These are phyloP conservation scores for Hypocreales sp. DNA, from an alignment of 2,329 filamentous ascomycete genomes.

Conservation along the genomic window DNA sequence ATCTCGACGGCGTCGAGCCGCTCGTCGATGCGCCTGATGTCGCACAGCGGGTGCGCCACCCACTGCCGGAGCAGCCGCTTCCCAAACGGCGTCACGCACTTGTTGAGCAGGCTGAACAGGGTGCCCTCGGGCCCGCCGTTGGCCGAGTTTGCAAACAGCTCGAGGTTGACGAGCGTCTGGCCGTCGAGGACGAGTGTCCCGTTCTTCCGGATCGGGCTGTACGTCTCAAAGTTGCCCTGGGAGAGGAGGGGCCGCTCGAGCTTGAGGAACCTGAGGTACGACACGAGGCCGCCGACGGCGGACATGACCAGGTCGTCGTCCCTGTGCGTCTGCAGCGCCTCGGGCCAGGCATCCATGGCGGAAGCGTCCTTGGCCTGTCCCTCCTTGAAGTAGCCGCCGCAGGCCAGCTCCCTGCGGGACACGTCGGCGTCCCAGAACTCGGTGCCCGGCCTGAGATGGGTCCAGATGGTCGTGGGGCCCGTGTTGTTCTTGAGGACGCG, in stretches of 20 bases:
- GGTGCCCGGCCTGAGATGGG: conserved; percentile 67
- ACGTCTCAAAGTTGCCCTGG: conserved; percentile 80
- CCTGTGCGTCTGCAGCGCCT: conserved; percentile 52
- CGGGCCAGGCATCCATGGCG: conserved; percentile 45
- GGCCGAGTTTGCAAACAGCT: conserved; percentile 85
- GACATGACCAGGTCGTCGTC: conserved; percentile 80
- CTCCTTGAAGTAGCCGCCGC: conserved; percentile 60
- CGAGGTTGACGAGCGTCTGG: conserved; percentile 94
- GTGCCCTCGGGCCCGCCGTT: conserved; percentile 79
- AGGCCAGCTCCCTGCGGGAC: conserved; percentile 66
- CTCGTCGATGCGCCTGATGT: conserved; percentile 79
- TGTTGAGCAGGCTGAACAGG: conserved; percentile 77
- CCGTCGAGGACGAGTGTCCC: conserved; percentile 87
- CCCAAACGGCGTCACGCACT: conserved; percentile 90
- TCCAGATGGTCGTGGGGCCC: conserved; percentile 86
- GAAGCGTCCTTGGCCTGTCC: conserved; percentile 34
- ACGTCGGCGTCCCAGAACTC: conserved; percentile 88
- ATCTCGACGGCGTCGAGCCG: conserved; percentile 88
- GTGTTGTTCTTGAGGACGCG: conserved; percentile 96
- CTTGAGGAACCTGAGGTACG: conserved; percentile 76
- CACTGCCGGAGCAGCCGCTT: conserved; percentile 93
- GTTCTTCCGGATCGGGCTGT: conserved; percentile 81
- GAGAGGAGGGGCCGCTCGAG: conserved; percentile 78
- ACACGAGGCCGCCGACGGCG: conserved; percentile 73
- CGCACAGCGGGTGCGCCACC: conserved; percentile 89